Base-by-base conservation (phyloP, 371 early-diverging fungal genomes). In the Mucor sp. region DNA sequence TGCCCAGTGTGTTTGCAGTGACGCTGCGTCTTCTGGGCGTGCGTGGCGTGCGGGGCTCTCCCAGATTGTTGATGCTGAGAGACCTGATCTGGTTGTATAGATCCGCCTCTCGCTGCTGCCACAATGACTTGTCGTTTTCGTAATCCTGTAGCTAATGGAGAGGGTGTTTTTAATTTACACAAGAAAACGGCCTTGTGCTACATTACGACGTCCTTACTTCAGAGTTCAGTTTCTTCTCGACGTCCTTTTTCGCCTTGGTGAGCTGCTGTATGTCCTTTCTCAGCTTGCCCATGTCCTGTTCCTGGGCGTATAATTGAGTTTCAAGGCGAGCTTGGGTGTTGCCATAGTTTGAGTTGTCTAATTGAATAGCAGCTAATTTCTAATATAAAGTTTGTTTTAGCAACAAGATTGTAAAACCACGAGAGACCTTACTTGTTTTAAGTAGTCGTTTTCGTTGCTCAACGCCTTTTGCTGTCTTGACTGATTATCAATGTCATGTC, bases 91-190 rank as follows among this genome's bases (percentile, higher is more conserved):
- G 84, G 41, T 81, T 81, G 57, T 80, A 78, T 23, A 84, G 66
- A 32, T 84, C 84, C 6, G 76, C 82, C 64, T 84, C 82, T 58
- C 74, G 65, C 63, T 84, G 81, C 58, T 80, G 80, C 84, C 84
- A 83, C 39, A 64, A 47, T 19, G 70, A 60, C 37, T 74, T 76
- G 61, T 83, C 84, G 39, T 66, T 78, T 68, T 83, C 84, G 68
- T 76, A 83, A 43, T 74, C 72, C 63, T 79, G 74, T 21, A 76
- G 68, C 83, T 82, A 63, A 56, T 9, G 9, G 23, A 15, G 32
- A 9, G 23, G 39, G 4, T 19, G 7, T 21, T 25, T 50, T 27
- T 25, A 41, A 43, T 57, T 39, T 53, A 53, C 53, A 58, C 58
- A 53, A 53, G 53, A 14, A 53, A 15, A 53, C 25, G 27, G 23